These are phyloP conservation scores for Sutorius australiensis DNA, from an alignment of 768 basidiomycete species.

Conservation along the genomic window DNA sequence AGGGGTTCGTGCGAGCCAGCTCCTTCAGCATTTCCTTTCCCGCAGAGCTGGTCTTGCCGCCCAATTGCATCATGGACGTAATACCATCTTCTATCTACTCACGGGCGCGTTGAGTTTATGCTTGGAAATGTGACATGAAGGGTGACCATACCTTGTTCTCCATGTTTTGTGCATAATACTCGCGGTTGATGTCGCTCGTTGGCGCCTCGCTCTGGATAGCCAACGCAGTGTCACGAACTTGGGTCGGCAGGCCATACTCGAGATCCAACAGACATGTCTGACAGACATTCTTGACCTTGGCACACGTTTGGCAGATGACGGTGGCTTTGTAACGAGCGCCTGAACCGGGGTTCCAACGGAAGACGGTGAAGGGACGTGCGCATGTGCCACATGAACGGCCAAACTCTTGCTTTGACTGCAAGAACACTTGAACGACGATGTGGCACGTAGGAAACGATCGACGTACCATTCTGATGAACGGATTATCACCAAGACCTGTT, in stretches of 20 bases:
- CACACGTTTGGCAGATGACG: slow-evolving; percentile 94
- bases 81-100: slow-evolving; percentile 61
- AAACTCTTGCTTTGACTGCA: slow-evolving; percentile 98
- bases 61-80: slow-evolving; percentile 55
- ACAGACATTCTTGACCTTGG: slow-evolving; percentile 94
- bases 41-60: slow-evolving; percentile 63
- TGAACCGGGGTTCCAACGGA: slow-evolving; percentile 96
- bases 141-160: slow-evolving; percentile 58
- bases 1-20: slow-evolving; percentile 91
- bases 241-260: slow-evolving; percentile 93
- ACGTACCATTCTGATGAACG: slow-evolving; percentile 91
- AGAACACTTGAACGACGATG: slow-evolving; percentile 23
- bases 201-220: slow-evolving; percentile 84
- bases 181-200: slow-evolving; percentile 94
- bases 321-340: slow-evolving; percentile 96
- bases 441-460: not conserved
- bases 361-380: slow-evolving; percentile 93
- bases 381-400: slow-evolving; percentile 97
- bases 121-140: not conserved
- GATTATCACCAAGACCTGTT: slow-evolving; percentile 80
- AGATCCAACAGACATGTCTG: slow-evolving; percentile 97
- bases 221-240: slow-evolving; percentile 94
- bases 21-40: slow-evolving; percentile 97
- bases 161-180: slow-evolving; percentile 93
- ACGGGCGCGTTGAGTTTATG: not conserved